Base-by-base conservation (phyloP, 352 stramenopile species). In the Phytophthora uliginosa region DNA sequence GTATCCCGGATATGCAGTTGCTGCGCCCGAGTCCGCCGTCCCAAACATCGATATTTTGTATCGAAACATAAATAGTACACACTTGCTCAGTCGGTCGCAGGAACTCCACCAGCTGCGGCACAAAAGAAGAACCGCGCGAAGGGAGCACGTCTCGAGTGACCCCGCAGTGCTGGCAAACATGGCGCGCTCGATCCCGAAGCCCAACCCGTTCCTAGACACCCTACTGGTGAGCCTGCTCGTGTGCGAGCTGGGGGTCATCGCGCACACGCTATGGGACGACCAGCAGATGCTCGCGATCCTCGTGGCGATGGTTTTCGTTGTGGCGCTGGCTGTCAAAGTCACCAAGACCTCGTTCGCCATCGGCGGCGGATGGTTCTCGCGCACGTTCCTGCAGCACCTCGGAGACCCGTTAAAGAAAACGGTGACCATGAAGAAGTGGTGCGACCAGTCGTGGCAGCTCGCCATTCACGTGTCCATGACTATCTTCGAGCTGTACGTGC, bases 401-500 rank as follows among this genome's bases (percentile, higher is more conserved):
- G 85, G 87, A 7, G 85, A 97, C 66, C 91, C 91, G 40, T 77
- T 97, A 18, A 88, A 87, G 74, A 96, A 96, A 74, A 52, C 77
- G 24, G 71, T 95, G 68, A 87, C 89, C 36, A 93, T 95, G 85
- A 94, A 95, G 71, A 97, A 97, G 73, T 97, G 90, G 84, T 91
- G 82, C 48, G 90, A 96, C 64, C 91, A 97, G 84, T 95, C 88
- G 26, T 97, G 91, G 91, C 90, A 96, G 70, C 76, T 97, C 26
- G 83, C 68, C 48, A 93, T 96, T 75, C 91, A 97, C 73, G 78
- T 84, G 36, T 89, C 80, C 22, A 95, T 97, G 89, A 89, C 89
- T 15, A 82, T 94, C 70, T 92, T 95, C 63, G 91, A 96, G 77
- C 78, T 93, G 55, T 74, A 92, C 57, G 85, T 97, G 55, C 83